Evolutionary conservation across 2,329 filamentous ascomycete species (phyloP).

Genomic region (Penicillium sp.): DNA sequence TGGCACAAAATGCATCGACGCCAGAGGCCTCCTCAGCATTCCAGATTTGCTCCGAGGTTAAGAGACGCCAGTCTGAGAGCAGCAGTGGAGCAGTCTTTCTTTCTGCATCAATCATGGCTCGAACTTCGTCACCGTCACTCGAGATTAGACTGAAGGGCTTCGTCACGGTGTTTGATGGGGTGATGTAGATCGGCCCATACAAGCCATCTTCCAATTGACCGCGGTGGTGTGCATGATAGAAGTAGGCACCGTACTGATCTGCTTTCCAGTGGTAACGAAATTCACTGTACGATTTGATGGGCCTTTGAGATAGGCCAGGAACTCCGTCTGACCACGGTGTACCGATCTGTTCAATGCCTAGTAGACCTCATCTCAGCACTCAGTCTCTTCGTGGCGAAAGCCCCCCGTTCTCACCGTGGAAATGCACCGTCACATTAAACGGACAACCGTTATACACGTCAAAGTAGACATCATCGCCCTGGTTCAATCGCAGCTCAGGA

Average conservation of each 20-base stretch:
- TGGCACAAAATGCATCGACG: conserved; percentile 58
- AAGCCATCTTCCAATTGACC: conserved; percentile 64
- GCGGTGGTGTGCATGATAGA: conserved; percentile 63
- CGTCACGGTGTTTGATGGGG: conserved; percentile 29
- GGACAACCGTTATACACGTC: conserved; percentile 35
- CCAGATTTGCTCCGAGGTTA: conserved; percentile 54
- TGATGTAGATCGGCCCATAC: conserved; percentile 60
- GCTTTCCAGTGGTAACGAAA: conserved; percentile 62
- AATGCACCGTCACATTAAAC: conserved; percentile 37
- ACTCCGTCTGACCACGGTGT: conserved; percentile 66
- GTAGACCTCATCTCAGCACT: neutral
- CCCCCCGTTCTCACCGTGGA: conserved; percentile 30
- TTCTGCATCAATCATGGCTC: conserved; percentile 57
- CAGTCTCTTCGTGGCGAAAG: neutral
- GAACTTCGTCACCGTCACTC: conserved; percentile 37
- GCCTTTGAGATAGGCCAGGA: conserved; percentile 59
- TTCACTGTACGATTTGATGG: conserved; percentile 53
- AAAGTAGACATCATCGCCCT: conserved; percentile 37
- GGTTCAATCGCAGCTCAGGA: conserved; percentile 31
- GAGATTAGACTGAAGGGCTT: conserved; percentile 36
- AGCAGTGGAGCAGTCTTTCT: conserved; percentile 53
- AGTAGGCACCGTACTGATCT: conserved; percentile 61
- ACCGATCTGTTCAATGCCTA: conserved; percentile 45
- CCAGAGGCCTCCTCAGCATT: conserved; percentile 35
- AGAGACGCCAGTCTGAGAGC: conserved; percentile 61